Evolutionary conservation across 2,329 filamentous ascomycete genomes (phyloP), one percentile per base, ranked within the genome.

Genomic region (Hymenoscyphus fructigenus): DNA sequence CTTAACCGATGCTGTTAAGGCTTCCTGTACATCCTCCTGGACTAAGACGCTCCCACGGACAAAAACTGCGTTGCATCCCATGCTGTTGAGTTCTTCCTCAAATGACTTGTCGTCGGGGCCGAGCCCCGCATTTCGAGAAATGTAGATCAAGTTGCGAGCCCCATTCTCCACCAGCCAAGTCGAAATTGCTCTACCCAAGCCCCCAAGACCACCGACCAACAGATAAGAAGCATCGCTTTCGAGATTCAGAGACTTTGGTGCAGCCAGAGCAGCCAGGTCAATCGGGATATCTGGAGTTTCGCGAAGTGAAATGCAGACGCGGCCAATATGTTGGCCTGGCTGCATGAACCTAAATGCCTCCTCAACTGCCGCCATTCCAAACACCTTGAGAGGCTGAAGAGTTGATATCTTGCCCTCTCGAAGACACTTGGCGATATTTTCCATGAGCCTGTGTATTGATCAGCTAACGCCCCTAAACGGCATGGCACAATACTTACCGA

Each of bases 291-390:
- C 47, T 14, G 15, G 26, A 14, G 28, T 14, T 29, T 55, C n/a
- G 3, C 20, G 63, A 10, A 63, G 50, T 0, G 59, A 69, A 2
- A 78, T 60, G 9, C 79, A 72, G 9, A 80, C 74, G 59, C 81
- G 81, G 0, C 79, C 80, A 9, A 80, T 74, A 60, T 80, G 79
- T 1, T 75, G 68, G 0, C 79, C 79, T 28, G 71, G 71, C 63
- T 80, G 78, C 73, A 82, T 75, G 12, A 74, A 68, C 36, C 67
- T 41, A 28, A 68, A 68, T 26, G 62, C 64, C 10, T 62, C 59
- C 20, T 9, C 72, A 60, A 1, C 77, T 9, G 78, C 15, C 67
- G 70, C 58, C 78, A 78, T 73, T 79, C 76, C 20, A 71, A 72
- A 72, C 32, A 61, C 29, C 65, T 73, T 70, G 1, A 75, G 62